A percentile compares a stretch with the other conserved stretches of the same genome.
Evolutionary conservation across 1,284 basidiomycete species (phyloP).

Genomic region (Phellinidium pouzarii): DNA sequence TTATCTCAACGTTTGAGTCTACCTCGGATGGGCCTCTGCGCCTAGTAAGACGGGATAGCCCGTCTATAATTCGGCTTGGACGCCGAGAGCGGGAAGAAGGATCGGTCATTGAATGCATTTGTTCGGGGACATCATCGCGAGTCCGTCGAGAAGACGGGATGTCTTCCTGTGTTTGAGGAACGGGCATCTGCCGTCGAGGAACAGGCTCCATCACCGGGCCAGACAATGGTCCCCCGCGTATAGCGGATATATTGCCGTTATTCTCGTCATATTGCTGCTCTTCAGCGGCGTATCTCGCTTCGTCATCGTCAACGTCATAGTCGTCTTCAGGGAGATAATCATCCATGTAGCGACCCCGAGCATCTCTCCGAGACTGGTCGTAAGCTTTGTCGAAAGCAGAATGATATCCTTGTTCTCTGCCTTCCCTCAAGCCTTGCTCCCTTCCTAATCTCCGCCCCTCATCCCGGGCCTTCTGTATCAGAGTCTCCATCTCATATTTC

Average conservation of each 20-base stretch:
- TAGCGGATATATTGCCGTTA: not conserved
- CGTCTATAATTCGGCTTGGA: not conserved
- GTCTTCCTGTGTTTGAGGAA: not conserved
- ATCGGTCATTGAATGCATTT: not conserved
- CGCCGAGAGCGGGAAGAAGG: not conserved
- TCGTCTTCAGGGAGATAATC: not conserved
- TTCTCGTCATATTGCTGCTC: not conserved
- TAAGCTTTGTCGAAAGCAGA: not conserved
- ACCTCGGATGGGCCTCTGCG: not conserved
- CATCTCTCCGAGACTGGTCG: not conserved
- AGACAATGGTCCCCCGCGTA: not conserved
- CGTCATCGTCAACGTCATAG: slow-evolving; percentile 7
- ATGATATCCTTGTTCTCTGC: slow-evolving; percentile 26
- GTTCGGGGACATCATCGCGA: not conserved
- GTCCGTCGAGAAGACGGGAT: not conserved
- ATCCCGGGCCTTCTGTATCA: slow-evolving; percentile 36
- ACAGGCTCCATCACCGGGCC: not conserved
- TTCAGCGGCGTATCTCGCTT: not conserved
- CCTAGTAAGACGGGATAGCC: not conserved
- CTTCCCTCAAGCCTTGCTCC: slow-evolving; percentile 34
- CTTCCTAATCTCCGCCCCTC: slow-evolving; percentile 38
- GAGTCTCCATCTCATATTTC: slow-evolving; percentile 36
- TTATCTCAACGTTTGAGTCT: slow-evolving; percentile 17
- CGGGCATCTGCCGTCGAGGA: not conserved
- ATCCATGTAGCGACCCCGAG: not conserved